Evolutionary conservation across 345 rosid species (phyloP).

Genomic region (Ceriops decandra): DNA sequence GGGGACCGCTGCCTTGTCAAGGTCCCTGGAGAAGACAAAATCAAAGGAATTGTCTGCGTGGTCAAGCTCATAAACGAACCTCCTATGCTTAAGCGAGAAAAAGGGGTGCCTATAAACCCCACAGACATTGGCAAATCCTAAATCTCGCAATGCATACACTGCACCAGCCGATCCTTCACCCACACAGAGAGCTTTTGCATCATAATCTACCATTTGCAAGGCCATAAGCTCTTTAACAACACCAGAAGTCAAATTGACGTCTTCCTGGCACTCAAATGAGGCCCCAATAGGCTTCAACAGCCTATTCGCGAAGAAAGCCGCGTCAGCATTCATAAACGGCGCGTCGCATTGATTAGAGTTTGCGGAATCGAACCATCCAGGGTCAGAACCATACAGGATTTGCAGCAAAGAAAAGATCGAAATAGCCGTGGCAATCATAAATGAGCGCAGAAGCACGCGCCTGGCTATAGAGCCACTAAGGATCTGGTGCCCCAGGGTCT

Average conservation of each 20-base stretch:
- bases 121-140: slow-evolving; percentile 51
- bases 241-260: slow-evolving; percentile 40
- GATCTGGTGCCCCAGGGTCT: slow-evolving; percentile 40
- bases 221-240: slow-evolving; percentile 55
- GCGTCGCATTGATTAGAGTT: slow-evolving; percentile 40
- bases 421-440: slow-evolving; percentile 46
- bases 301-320: slow-evolving; percentile 27
- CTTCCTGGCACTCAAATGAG: slow-evolving; percentile 43
- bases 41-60: slow-evolving; percentile 60
- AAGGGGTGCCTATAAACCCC: slow-evolving; percentile 49
- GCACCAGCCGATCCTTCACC: slow-evolving; percentile 69
- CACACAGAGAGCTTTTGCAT: slow-evolving; percentile 64
- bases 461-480: slow-evolving; percentile 46
- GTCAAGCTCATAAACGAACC: slow-evolving; percentile 45
- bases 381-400: slow-evolving; percentile 36
- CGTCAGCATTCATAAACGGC: slow-evolving; percentile 30
- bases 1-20: slow-evolving; percentile 60
- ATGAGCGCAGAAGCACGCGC: slow-evolving; percentile 60
- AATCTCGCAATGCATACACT: slow-evolving; percentile 45
- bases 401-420: slow-evolving; percentile 56
- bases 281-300: slow-evolving; percentile 47
- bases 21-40: slow-evolving; percentile 65
- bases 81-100: slow-evolving; percentile 61
- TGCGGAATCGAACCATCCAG: slow-evolving; percentile 29
- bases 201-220: slow-evolving; percentile 42